phyloP scores from a whole-genome alignment of 2,329 filamentous ascomycete genomes.

The Grosmannia huntii region DNA sequence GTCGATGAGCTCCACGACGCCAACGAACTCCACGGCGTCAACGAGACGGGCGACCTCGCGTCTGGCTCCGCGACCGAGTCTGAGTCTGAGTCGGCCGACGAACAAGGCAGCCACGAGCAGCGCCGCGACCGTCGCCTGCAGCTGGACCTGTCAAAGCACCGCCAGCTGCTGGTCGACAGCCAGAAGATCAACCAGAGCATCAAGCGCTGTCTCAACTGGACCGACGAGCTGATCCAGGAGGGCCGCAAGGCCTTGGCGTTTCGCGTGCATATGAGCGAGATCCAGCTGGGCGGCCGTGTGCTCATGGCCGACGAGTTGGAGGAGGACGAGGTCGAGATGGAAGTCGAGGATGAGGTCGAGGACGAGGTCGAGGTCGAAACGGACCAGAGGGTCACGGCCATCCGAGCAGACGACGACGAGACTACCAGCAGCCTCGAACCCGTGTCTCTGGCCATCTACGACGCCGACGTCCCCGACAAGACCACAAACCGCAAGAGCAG shows the following conservation, averaged over 20 bases:
- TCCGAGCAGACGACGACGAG: background rate
- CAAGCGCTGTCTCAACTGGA: constrained; percentile 78
- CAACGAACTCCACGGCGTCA: background rate
- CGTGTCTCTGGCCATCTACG: too few species aligned
- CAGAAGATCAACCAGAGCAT: constrained; percentile 94
- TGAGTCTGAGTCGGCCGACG: constrained; percentile 12
- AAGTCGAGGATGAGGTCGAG: background rate
- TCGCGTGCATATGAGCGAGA: constrained; percentile 62
- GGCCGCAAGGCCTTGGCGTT: constrained; percentile 81
- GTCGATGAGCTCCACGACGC: background rate
- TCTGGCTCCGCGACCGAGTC: background rate
- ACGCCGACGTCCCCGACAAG: background rate
- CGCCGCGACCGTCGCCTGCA: constrained; percentile 64
- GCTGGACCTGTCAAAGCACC: constrained; percentile 77
- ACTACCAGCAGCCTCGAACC: too few species aligned
- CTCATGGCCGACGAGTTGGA: constrained; percentile 52
- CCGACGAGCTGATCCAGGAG: constrained; percentile 80
- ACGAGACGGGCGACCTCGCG: too few species aligned
- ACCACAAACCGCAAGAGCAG: background rate
- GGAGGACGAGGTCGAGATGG: background rate
- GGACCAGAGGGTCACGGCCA: background rate
- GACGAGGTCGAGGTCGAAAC: background rate
- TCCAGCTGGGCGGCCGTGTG: constrained; percentile 70
- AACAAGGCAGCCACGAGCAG: constrained; percentile 34
- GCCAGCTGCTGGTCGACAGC: constrained; percentile 75